Base-by-base conservation (phyloP, 192 early-diverging fungal genomes). In the Pilobolus umbonatus region DNA sequence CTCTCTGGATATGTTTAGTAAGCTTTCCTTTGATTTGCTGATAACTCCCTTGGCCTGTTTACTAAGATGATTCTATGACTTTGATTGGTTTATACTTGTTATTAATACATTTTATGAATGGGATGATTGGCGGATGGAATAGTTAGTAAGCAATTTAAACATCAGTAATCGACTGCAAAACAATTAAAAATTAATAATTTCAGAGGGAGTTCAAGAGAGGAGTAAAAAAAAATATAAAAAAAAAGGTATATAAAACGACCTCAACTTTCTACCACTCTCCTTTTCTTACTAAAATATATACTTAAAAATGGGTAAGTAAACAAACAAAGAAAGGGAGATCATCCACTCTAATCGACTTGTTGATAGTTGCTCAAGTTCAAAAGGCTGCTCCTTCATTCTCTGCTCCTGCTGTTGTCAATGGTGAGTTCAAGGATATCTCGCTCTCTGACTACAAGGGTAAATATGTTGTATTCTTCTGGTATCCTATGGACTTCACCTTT, bases 401-500 rank as follows among this genome's bases (percentile, higher is more conserved):
- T 57, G 85, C 83, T 49, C 62, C 60, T 44, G 85, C 88, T 35
- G 78, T 88, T 31, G 82, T 89, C 40, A 72, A 90, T 56, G 79
- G 81, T 51, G 73, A 81, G 55, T 87, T 91, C 81, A 79, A 88
- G 76, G 58, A 72, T 30, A 68, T 90, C 32, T 84, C 82, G 25
- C 73, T 91, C 47, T 75, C 74, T 54, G 76, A 79, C 43, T 79
- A 57, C 65, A 47, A 51, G 51, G 59, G 46, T 24, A 65, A 50
- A 38, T 57, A 50, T 12, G 62, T 65, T 31, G 54, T 65, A 5
- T 39, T 65, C 28, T 43, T 48, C 63, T 89, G 83, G 74, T 96
- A 94, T 80, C 94, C 94, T 50, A 82, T 93, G 56, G 93, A 94
- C 75, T 96, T 88, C 72, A 89, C 87, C 57, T 89, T 89, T 56